Evolutionary conservation across 2,329 filamentous ascomycete species (phyloP).

Genomic region (Colletotrichum zoysiae): DNA sequence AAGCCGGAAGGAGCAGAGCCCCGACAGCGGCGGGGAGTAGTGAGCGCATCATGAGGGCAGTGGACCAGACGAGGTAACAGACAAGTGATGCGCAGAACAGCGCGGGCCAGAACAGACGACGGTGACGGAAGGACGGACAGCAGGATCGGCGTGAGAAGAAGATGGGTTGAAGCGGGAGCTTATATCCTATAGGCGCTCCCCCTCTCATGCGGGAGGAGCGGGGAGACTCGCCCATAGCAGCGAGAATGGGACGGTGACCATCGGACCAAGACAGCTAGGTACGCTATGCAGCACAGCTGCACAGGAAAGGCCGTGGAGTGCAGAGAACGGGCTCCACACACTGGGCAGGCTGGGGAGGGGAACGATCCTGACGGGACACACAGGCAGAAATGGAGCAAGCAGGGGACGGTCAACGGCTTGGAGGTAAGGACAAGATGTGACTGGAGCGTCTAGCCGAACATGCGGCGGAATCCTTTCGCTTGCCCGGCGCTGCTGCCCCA

Average conservation of each 20-base stretch:
- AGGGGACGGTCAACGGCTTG: conserved; percentile 25
- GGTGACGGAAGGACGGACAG: conserved; percentile 23
- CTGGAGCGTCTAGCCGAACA: conserved; percentile 42
- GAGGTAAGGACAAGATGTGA: conserved; percentile 37
- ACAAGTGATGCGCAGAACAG: conserved; percentile 29
- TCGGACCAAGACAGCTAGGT: conserved; percentile 25
- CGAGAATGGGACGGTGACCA: conserved; percentile 32
- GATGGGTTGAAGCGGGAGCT: conserved; percentile 36
- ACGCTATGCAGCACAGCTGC: conserved; percentile 18
- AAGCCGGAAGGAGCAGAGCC: conserved; percentile 47
- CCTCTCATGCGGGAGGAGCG: conserved; percentile 28
- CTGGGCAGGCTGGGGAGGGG: conserved; percentile 20
- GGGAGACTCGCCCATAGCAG: conserved; percentile 29
- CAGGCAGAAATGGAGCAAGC: conserved; percentile 14
- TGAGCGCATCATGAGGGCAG: conserved; percentile 33
- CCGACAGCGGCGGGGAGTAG: conserved; percentile 32
- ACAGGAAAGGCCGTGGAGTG: conserved; percentile 11
- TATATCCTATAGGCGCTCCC: conserved; percentile 33
- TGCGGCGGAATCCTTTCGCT: conserved; percentile 38
- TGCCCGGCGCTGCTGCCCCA: conserved; percentile 24
- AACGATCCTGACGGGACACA: background rate
- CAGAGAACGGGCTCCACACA: conserved; percentile 37
- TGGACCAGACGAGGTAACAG: conserved; percentile 33
- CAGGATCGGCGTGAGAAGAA: conserved; percentile 25
- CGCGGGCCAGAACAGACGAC: conserved; percentile 28